phyloP scores from a whole-genome alignment of 1,139 yeast species.

The Blastobotrys petasosporus region DNA sequence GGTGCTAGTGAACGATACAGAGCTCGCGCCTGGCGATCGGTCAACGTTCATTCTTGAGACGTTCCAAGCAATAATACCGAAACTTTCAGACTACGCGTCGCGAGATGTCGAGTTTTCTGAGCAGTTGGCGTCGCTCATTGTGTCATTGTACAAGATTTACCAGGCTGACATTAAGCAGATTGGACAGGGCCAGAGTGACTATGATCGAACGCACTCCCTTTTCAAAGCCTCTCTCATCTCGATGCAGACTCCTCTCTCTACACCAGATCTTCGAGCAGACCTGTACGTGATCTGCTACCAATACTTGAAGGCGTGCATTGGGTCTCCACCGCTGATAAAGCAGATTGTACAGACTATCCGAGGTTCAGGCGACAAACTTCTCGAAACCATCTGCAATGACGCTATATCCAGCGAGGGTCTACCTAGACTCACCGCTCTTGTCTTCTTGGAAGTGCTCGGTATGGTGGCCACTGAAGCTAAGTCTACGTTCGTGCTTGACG shows the following conservation, averaged over 20 bases:
- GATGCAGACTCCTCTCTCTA: slow-evolving; percentile 60
- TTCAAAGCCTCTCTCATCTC: slow-evolving; percentile 73
- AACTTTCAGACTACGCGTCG: slow-evolving; percentile 66
- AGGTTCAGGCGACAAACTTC: slow-evolving; percentile 53
- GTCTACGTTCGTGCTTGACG: slow-evolving; percentile 53
- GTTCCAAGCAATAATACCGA: slow-evolving; percentile 70
- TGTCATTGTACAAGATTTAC: slow-evolving; percentile 60
- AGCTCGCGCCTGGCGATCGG: slow-evolving; percentile 39
- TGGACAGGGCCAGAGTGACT: slow-evolving; percentile 30
- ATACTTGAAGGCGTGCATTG: slow-evolving; percentile 40
- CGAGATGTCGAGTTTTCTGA: slow-evolving; percentile 63
- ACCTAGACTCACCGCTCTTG: slow-evolving; percentile 67
- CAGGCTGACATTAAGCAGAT: slow-evolving; percentile 39
- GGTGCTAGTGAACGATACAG: slow-evolving; percentile 59
- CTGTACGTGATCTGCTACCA: slow-evolving; percentile 68
- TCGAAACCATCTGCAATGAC: slow-evolving; percentile 68
- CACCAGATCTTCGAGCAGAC: slow-evolving; percentile 67
- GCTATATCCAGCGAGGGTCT: slow-evolving; percentile 75
- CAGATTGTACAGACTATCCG: slow-evolving; percentile 50
- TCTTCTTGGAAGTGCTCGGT: slow-evolving; percentile 64
- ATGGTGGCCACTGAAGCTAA: slow-evolving; percentile 49
- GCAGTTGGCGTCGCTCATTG: slow-evolving; percentile 70
- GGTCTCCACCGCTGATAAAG: slow-evolving; percentile 38
- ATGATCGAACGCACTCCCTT: slow-evolving; percentile 55
- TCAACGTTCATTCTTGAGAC: slow-evolving; percentile 67